Percentiles rank a stretch among this genome's conserved stretches.
Evolutionary conservation across 1,284 basidiomycete species (phyloP).

Genomic region (Trametes versicolor): DNA sequence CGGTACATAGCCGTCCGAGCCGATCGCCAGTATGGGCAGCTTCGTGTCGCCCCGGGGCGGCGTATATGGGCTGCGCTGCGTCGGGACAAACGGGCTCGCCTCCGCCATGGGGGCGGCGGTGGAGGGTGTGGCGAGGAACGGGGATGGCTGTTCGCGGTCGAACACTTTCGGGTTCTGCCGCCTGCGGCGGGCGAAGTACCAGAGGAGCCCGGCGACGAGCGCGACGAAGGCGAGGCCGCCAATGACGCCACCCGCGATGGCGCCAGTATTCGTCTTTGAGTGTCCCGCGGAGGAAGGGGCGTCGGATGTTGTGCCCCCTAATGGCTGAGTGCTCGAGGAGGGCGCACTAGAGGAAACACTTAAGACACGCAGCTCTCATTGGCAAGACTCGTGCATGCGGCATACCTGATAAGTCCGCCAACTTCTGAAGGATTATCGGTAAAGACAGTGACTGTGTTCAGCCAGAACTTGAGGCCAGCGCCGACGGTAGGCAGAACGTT

Average conservation of each 20-base stretch:
- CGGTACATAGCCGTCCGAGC: background rate
- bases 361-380: background rate
- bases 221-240: slow-evolving; percentile 24
- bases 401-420: background rate
- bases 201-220: slow-evolving; percentile 21
- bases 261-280: slow-evolving; percentile 18
- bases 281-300: background rate
- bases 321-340: background rate
- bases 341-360: background rate
- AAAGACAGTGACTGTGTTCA: slow-evolving; percentile 36
- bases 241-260: slow-evolving; percentile 25
- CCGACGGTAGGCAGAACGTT: slow-evolving; percentile 40
- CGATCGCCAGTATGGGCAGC: background rate
- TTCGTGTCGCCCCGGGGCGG: background rate
- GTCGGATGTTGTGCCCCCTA: background rate
- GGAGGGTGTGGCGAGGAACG: slow-evolving; percentile 3
- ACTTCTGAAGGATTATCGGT: slow-evolving; percentile 14
- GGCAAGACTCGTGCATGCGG: background rate
- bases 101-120: background rate
- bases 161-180: background rate
- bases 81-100: background rate
- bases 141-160: slow-evolving; percentile 3
- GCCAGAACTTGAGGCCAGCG: slow-evolving; percentile 31
- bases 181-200: slow-evolving; percentile 13
- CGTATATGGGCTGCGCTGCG: too few species aligned